These are phyloP conservation scores for Eucalyptus rudis DNA, from an alignment of 345 rosid species.

Conservation along the genomic window DNA sequence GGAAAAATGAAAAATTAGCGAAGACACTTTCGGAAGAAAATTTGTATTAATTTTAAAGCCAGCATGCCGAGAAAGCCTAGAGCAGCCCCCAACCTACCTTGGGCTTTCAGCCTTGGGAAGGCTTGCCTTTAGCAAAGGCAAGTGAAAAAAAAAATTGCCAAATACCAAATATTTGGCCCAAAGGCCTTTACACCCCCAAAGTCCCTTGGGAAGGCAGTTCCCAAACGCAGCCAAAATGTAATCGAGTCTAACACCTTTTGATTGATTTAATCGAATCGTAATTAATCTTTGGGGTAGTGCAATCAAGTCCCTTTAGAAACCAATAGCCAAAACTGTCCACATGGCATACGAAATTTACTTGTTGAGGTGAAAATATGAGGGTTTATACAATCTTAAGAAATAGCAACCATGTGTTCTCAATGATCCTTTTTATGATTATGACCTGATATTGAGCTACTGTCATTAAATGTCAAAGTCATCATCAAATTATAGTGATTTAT, in stretches of 20 bases:
- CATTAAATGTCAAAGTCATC: neutral
- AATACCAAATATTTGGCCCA: too few species aligned
- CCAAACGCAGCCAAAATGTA: neutral
- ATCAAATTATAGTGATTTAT: neutral
- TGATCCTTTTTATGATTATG: neutral
- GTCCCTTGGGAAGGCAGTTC: too few species aligned
- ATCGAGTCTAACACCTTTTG: neutral
- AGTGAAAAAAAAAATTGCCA: too few species aligned
- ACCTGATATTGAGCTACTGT: neutral
- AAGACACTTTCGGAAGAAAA: fast-evolving
- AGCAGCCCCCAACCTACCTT: too few species aligned
- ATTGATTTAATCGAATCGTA: neutral
- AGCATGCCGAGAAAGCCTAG: too few species aligned
- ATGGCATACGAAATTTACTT: neutral
- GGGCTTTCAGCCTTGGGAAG: too few species aligned
- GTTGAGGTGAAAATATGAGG: neutral
- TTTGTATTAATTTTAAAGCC: too few species aligned
- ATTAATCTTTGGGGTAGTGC: neutral
- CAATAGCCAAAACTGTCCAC: neutral
- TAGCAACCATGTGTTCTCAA: neutral
- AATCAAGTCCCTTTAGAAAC: neutral
- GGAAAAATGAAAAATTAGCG: fast-evolving
- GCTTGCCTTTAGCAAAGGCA: too few species aligned
- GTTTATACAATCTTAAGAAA: neutral
- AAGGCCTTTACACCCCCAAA: too few species aligned